phyloP scores from a whole-genome alignment of 2,329 filamentous ascomycete species.

The Aspergillus vadensis region DNA sequence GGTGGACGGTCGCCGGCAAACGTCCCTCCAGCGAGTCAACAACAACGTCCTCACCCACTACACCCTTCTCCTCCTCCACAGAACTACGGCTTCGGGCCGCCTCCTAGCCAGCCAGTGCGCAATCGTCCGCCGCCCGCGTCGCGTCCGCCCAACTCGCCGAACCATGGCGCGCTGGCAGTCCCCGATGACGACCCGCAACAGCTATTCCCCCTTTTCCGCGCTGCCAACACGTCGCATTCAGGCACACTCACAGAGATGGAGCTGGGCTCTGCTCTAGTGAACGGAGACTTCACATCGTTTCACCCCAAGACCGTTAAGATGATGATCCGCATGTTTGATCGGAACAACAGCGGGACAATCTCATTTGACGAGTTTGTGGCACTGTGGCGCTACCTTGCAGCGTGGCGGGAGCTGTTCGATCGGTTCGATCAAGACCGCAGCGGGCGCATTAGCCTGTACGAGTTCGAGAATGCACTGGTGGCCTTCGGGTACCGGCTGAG shows the following conservation, averaged over 20 bases:
- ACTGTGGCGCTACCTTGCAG: slow-evolving; percentile 91
- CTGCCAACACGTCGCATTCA: slow-evolving; percentile 76
- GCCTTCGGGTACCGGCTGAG: slow-evolving; percentile 93
- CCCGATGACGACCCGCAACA: slow-evolving; percentile 57
- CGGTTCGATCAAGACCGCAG: slow-evolving; percentile 86
- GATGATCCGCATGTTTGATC: slow-evolving; percentile 99
- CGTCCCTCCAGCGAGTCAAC: slow-evolving; percentile 23
- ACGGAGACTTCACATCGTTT: slow-evolving; percentile 93
- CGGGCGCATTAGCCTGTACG: slow-evolving; percentile 80
- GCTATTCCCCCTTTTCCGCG: slow-evolving; percentile 81
- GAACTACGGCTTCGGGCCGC: slow-evolving; percentile 55
- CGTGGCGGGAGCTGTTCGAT: slow-evolving; percentile 93
- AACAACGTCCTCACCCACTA: slow-evolving; percentile 41
- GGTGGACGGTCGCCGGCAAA: slow-evolving; percentile 24
- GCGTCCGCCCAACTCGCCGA: slow-evolving; percentile 67
- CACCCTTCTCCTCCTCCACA: slow-evolving; percentile 46
- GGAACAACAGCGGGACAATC: slow-evolving; percentile 82
- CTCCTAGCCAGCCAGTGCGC: slow-evolving; percentile 54
- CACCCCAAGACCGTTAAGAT: slow-evolving; percentile 92
- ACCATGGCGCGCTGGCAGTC: slow-evolving; percentile 53
- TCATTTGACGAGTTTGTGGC: slow-evolving; percentile 96
- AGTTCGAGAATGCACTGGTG: slow-evolving; percentile 87
- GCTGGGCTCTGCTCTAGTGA: slow-evolving; percentile 86
- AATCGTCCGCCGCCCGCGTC: slow-evolving; percentile 59
- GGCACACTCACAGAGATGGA: slow-evolving; percentile 85